A percentile compares a stretch with the other conserved stretches of the same genome.
Conservation (phyloP, 805 yeast species). For the Jamesozyma spencerorum region DNA sequence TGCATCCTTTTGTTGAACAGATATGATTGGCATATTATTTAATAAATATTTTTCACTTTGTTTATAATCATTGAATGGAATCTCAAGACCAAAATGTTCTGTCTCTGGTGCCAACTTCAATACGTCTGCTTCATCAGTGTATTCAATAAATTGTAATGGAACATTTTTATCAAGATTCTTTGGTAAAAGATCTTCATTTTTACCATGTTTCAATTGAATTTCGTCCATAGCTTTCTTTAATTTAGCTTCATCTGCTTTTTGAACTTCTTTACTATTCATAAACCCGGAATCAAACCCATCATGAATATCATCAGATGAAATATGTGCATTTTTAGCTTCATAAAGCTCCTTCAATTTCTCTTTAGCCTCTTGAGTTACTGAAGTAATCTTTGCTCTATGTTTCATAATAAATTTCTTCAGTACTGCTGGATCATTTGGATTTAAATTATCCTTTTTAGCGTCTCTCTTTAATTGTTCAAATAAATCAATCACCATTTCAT, state of each 20-base stretch:
- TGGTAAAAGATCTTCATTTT: not conserved
- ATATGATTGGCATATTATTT: conserved; percentile 58
- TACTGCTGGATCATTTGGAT: conserved; percentile 33
- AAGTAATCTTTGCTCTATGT: conserved; percentile 65
- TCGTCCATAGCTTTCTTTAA: conserved; percentile 7
- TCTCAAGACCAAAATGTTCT: conserved; percentile 44
- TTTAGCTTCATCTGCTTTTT: conserved; percentile 11
- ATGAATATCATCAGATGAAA: conserved; percentile 83
- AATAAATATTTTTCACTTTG: conserved; percentile 44
- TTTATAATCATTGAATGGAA: conserved; percentile 41
- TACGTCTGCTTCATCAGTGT: conserved; percentile 38
- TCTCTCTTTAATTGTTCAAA: conserved; percentile 68
- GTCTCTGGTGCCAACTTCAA: conserved; percentile 56
- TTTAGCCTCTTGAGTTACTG: conserved; percentile 52
- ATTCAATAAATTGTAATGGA: conserved; percentile 22
- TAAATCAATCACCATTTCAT: conserved; percentile 88
- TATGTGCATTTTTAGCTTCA: conserved; percentile 63
- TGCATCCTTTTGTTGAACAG: conserved; percentile 82
- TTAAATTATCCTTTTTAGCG: conserved; percentile 38
- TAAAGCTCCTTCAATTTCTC: conserved; percentile 58
- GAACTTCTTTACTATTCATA: conserved; percentile 43
- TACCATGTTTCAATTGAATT: conserved; percentile 1
- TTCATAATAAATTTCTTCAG: conserved; percentile 33
- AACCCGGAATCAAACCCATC: conserved; percentile 87
- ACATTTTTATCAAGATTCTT: conserved; percentile 1